phyloP scores from a whole-genome alignment of 2,329 filamentous ascomycete species.

The Tolypocladium sp. region DNA sequence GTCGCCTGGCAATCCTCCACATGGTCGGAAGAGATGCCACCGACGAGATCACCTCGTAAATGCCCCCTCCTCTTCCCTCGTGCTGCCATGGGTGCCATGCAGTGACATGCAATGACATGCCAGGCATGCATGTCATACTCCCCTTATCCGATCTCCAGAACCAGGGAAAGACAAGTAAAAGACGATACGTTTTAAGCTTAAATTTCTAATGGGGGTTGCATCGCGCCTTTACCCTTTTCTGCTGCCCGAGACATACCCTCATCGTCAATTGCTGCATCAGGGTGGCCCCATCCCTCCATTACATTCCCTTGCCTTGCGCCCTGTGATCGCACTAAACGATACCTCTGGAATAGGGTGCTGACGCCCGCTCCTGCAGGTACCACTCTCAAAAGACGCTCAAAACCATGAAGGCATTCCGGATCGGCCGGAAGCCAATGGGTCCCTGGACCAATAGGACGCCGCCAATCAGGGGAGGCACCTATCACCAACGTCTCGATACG shows the following conservation, averaged over 20 bases:
- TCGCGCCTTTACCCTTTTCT: background rate
- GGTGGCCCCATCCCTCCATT: background rate
- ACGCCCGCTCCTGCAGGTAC: constrained; percentile 34
- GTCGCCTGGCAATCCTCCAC: constrained; percentile 81
- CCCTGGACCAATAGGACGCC: constrained; percentile 50
- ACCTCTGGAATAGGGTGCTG: constrained; percentile 3
- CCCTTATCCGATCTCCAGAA: background rate
- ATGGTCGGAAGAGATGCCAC: constrained; percentile 93
- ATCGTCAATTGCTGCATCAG: background rate
- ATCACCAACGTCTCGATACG: constrained; percentile 11
- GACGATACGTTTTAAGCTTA: background rate
- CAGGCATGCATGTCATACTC: background rate
- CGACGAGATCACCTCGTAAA: constrained; percentile 84
- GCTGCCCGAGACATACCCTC: background rate
- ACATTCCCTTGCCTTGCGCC: background rate
- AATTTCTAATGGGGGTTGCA: background rate
- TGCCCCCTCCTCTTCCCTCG: background rate
- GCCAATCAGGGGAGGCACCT: constrained; percentile 45
- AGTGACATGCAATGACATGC: background rate
- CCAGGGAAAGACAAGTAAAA: background rate
- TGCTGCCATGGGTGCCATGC: constrained; percentile 32
- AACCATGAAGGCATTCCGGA: constrained; percentile 51
- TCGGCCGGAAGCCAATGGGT: constrained; percentile 43
- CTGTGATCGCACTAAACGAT: background rate
- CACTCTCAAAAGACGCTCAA: constrained; percentile 43